Conservation (phyloP, 169 alveolate genomes). For the Plasmodium inui region DNA sequence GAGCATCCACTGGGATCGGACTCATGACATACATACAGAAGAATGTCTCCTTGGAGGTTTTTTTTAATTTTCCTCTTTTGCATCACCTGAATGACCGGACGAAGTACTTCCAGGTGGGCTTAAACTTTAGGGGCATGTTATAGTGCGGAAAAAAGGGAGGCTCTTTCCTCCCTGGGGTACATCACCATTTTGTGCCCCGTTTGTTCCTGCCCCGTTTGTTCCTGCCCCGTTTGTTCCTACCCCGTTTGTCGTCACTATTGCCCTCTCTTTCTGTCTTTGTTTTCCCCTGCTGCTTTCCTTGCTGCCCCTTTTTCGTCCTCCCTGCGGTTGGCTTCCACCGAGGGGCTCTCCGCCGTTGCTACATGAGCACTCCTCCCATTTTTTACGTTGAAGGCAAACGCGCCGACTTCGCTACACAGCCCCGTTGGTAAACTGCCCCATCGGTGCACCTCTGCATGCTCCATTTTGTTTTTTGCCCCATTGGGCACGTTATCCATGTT, state of each 20-base stretch:
- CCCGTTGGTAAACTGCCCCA: background rate
- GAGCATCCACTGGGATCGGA: constrained; percentile 57
- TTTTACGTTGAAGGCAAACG: background rate
- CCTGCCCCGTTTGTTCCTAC: too few relatives aligned
- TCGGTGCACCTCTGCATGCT: background rate
- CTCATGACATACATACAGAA: constrained; percentile 69
- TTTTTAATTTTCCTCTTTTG: constrained; percentile 32
- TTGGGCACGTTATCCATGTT: background rate
- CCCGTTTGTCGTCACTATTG: too few relatives aligned
- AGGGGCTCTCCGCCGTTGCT: background rate
- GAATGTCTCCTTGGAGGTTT: constrained; percentile 51
- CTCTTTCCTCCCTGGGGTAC: background rate
- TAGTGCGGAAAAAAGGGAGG: background rate
- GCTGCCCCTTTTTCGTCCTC: background rate
- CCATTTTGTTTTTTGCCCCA: background rate
- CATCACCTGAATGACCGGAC: constrained; percentile 27
- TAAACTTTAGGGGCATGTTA: constrained; percentile 35
- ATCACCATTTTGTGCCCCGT: background rate
- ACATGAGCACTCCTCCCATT: background rate
- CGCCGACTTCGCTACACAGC: background rate
- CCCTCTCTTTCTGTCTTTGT: background rate
- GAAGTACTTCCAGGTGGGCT: constrained; percentile 66
- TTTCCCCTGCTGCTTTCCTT: too few relatives aligned
- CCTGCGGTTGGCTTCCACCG: background rate
- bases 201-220: too few relatives aligned